These are phyloP conservation scores for Globisporangium heterothallicum DNA, from an alignment of 352 stramenopile genomes.

Conservation along the genomic window DNA sequence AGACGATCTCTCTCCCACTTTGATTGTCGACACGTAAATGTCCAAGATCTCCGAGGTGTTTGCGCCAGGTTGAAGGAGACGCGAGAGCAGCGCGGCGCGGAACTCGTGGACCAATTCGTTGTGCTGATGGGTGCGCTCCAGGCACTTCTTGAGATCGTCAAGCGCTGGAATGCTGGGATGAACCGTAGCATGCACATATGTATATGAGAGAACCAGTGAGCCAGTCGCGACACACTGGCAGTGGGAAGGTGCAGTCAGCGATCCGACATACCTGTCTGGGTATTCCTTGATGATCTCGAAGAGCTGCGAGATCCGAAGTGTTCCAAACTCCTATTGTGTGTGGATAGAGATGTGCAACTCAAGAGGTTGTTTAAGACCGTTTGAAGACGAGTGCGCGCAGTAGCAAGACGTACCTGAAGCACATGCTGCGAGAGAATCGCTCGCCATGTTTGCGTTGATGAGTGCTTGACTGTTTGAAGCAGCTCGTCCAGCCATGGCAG, in stretches of 20 bases:
- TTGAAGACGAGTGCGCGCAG: too few species aligned
- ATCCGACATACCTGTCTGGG: constrained; percentile 81
- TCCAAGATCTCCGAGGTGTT: constrained; percentile 96
- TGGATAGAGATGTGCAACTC: too few species aligned
- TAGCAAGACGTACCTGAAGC: constrained; percentile 13
- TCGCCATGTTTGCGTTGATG: constrained; percentile 26
- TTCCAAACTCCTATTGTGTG: constrained; percentile 44
- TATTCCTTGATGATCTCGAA: constrained; percentile 98
- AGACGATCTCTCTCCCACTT: constrained; percentile 25
- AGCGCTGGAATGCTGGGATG: constrained; percentile 46
- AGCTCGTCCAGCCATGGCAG: constrained; percentile 59
- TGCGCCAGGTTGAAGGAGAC: constrained; percentile 93
- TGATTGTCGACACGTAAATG: constrained; percentile 97
- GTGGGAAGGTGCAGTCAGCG: neutral
- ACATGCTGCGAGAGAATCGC: constrained; percentile 47
- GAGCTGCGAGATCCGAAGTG: constrained; percentile 87
- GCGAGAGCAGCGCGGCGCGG: constrained; percentile 60
- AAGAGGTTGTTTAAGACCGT: too few species aligned
- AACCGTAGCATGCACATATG: neutral
- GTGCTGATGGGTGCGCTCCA: constrained; percentile 84
- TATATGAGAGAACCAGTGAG: neutral
- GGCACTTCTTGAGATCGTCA: constrained; percentile 65
- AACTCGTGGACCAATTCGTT: constrained; percentile 77
- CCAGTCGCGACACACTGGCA: neutral
- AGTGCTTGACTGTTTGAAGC: constrained; percentile 16